phyloP scores from a whole-genome alignment of 352 stramenopile genomes.

The Pythium monospermum region DNA sequence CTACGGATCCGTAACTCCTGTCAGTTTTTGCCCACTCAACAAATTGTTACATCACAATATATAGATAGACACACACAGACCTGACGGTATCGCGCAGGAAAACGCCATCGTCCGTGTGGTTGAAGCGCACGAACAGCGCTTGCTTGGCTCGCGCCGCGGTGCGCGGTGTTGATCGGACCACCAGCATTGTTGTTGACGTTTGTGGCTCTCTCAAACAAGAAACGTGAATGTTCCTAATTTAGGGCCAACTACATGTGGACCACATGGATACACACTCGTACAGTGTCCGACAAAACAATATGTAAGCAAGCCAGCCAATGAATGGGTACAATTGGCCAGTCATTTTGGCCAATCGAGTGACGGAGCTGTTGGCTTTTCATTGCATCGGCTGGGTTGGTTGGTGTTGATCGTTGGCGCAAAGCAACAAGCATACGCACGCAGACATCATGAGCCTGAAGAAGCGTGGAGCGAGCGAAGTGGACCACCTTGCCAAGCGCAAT shows the following conservation, averaged over 20 bases:
- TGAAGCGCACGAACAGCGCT: not conserved
- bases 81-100: slow-evolving; percentile 41
- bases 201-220: not conserved
- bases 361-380: slow-evolving; percentile 19
- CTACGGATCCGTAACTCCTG: slow-evolving; percentile 24
- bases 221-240: slow-evolving; percentile 22
- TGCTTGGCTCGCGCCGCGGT: slow-evolving; percentile 7
- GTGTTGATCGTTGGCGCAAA: slow-evolving; percentile 8
- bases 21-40: not conserved
- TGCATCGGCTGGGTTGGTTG: slow-evolving; percentile 22
- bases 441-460: slow-evolving; percentile 76
- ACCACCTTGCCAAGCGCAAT: slow-evolving; percentile 50
- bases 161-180: slow-evolving; percentile 20
- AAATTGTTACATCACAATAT: not conserved
- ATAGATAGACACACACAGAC: slow-evolving; percentile 16
- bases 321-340: slow-evolving; percentile 16
- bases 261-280: slow-evolving; percentile 11
- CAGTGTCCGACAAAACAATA: slow-evolving; percentile 19
- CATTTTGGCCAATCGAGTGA: slow-evolving; percentile 30
- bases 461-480: slow-evolving; percentile 43
- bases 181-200: slow-evolving; percentile 20
- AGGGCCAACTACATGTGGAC: slow-evolving; percentile 13
- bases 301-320: slow-evolving; percentile 16
- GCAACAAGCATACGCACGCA: slow-evolving; percentile 2
- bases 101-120: slow-evolving; percentile 25